Conservation (phyloP, 2,329 filamentous ascomycete genomes). For the Diaporthe humulicola region DNA sequence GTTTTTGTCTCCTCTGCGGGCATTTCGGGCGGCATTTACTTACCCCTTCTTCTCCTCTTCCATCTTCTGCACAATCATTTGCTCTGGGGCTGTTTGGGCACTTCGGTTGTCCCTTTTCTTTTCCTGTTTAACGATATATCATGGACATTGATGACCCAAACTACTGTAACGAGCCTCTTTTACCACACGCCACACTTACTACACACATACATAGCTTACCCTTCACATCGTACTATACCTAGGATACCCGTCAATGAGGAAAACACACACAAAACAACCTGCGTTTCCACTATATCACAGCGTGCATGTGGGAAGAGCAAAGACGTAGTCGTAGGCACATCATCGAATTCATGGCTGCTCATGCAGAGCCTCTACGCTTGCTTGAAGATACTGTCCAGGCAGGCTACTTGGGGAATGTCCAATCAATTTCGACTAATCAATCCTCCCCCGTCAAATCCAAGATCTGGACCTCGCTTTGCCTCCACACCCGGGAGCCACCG, state of each 20-base stretch:
- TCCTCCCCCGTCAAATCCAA: constrained; percentile 46
- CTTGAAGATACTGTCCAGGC: background rate
- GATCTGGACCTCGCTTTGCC: constrained; percentile 43
- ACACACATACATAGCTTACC: constrained; percentile 31
- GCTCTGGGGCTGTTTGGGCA: constrained; percentile 1
- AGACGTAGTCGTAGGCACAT: background rate
- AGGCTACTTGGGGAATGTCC: background rate
- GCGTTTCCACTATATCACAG: background rate
- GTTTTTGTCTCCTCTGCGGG: constrained; percentile 2
- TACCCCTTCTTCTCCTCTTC: background rate
- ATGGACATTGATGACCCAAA: constrained; percentile 34
- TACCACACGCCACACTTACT: background rate
- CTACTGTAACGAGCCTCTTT: constrained; percentile 36
- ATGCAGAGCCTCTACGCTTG: background rate
- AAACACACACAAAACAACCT: constrained; percentile 13
- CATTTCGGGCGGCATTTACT: constrained; percentile 31
- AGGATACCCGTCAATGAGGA: constrained; percentile 39
- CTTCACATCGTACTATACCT: constrained; percentile 39
- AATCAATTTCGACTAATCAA: constrained; percentile 35
- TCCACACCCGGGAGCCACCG: constrained; percentile 36
- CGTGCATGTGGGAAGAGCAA: background rate
- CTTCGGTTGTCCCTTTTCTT: constrained; percentile 10
- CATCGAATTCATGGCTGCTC: background rate
- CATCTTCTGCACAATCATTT: constrained; percentile 22
- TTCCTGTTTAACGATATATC: constrained; percentile 41